Evolutionary conservation across 345 rosid genomes (phyloP).

Genomic region (Citrus mangshanensis): DNA sequence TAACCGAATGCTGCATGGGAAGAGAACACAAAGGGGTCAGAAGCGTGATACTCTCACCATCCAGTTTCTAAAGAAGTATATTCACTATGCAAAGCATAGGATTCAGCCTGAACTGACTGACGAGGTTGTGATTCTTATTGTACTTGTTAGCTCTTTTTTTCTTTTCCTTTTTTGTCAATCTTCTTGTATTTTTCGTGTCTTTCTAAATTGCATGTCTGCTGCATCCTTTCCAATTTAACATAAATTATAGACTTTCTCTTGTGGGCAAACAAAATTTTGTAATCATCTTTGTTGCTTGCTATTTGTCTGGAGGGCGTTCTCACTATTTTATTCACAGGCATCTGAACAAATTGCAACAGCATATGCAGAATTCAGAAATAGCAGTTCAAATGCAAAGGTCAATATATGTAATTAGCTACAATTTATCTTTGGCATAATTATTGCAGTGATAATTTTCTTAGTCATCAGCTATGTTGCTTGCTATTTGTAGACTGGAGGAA

Average conservation of each 20-base stretch:
- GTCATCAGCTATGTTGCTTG: constrained; percentile 15
- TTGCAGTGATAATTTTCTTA: background rate
- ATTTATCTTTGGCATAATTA: background rate
- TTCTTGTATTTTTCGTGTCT: background rate
- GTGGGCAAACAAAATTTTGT: background rate
- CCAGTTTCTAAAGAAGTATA: constrained; percentile 88
- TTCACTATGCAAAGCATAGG: constrained; percentile 97
- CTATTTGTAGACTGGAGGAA: constrained; percentile 84
- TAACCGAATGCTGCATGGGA: constrained; percentile 89
- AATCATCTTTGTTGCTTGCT: background rate
- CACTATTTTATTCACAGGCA: constrained; percentile 48
- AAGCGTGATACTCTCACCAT: constrained; percentile 78
- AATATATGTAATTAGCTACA: constrained; percentile 13
- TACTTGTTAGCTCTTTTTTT: background rate
- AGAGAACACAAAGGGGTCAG: constrained; percentile 60
- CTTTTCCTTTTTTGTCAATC: background rate
- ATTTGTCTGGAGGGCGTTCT: constrained; percentile 6
- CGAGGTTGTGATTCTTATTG: constrained; percentile 46
- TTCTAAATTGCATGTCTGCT: background rate
- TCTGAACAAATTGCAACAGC: constrained; percentile 87
- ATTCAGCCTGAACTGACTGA: constrained; percentile 92
- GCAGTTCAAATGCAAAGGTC: constrained; percentile 74
- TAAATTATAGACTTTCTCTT: background rate
- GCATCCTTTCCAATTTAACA: background rate
- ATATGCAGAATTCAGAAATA: constrained; percentile 89